phyloP scores from a whole-genome alignment of 2,329 filamentous ascomycete genomes.

The Fusarium xylarioides region DNA sequence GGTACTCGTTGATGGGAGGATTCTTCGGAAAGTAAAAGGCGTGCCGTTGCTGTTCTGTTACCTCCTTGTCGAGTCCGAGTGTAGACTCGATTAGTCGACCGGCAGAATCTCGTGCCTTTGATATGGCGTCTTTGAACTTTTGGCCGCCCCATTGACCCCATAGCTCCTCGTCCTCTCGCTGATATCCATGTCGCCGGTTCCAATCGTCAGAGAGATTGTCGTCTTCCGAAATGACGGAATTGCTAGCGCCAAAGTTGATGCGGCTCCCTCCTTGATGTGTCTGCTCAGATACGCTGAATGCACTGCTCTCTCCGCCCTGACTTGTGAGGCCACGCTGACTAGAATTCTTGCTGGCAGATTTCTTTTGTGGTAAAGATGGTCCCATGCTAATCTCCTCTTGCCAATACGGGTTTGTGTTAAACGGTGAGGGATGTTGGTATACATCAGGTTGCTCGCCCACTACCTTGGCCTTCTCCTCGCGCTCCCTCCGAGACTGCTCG shows the following conservation, averaged over 20 bases:
- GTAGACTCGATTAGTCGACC: constrained; percentile 63
- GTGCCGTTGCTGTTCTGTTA: constrained; percentile 63
- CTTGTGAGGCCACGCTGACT: constrained; percentile 69
- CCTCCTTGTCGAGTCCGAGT: constrained; percentile 60
- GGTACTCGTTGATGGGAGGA: constrained; percentile 85
- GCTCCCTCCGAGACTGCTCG: constrained; percentile 73
- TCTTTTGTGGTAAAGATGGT: constrained; percentile 72
- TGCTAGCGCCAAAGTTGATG: constrained; percentile 45
- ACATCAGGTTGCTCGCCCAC: constrained; percentile 75
- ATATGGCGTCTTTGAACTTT: constrained; percentile 65
- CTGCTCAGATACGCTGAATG: constrained; percentile 49
- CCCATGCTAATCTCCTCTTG: constrained; percentile 85
- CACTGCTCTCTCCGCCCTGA: constrained; percentile 64
- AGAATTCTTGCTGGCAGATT: constrained; percentile 64
- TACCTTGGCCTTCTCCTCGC: constrained; percentile 70
- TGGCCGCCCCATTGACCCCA: constrained; percentile 75
- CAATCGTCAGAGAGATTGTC: constrained; percentile 61
- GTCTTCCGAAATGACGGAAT: constrained; percentile 50
- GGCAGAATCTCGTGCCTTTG: constrained; percentile 66
- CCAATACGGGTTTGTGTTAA: constrained; percentile 90
- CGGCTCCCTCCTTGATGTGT: constrained; percentile 52
- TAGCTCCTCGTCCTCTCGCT: constrained; percentile 87
- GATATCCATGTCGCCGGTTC: constrained; percentile 78
- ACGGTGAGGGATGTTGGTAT: constrained; percentile 83
- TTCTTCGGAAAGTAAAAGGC: constrained; percentile 71